Conservation (phyloP, 805 yeast species). For the Babjeviella inositovora region DNA sequence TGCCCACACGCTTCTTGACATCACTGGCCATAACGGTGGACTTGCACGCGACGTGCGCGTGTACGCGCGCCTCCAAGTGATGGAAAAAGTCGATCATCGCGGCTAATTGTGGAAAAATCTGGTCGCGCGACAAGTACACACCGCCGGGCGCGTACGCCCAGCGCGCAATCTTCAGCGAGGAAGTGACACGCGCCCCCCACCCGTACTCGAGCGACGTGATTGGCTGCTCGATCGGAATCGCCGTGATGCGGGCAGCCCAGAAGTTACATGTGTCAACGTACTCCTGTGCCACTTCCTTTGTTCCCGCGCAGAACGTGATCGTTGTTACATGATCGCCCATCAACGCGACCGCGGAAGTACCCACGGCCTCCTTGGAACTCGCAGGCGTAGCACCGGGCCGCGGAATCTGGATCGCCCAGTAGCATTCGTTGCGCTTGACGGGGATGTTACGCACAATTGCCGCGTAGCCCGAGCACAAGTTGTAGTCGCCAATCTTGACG, state of each 20-base stretch:
- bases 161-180: conserved; percentile 14
- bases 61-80: conserved; percentile 14
- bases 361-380: conserved; percentile 4
- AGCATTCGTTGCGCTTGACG: too few relatives aligned
- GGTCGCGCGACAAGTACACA: conserved; percentile 15
- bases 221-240: conserved; percentile 62
- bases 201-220: conserved; percentile 73
- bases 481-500: conserved; percentile 33
- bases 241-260: conserved; percentile 80
- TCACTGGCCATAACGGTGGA: too few relatives aligned
- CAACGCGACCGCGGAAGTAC: too few relatives aligned
- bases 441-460: conserved; percentile 22
- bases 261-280: conserved; percentile 71
- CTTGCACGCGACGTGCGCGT: too few relatives aligned
- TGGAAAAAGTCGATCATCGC: conserved; percentile 20
- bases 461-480: conserved; percentile 35
- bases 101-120: conserved; percentile 18
- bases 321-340: conserved; percentile 14
- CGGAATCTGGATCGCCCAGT: too few relatives aligned
- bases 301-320: conserved; percentile 50
- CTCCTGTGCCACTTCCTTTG: conserved; percentile 49
- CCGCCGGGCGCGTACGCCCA: conserved; percentile 27
- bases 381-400: conserved; percentile 1
- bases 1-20: too few relatives aligned
- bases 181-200: conserved; percentile 34